Conservation (phyloP, 805 yeast species). For the Metschnikowia sp. region DNA sequence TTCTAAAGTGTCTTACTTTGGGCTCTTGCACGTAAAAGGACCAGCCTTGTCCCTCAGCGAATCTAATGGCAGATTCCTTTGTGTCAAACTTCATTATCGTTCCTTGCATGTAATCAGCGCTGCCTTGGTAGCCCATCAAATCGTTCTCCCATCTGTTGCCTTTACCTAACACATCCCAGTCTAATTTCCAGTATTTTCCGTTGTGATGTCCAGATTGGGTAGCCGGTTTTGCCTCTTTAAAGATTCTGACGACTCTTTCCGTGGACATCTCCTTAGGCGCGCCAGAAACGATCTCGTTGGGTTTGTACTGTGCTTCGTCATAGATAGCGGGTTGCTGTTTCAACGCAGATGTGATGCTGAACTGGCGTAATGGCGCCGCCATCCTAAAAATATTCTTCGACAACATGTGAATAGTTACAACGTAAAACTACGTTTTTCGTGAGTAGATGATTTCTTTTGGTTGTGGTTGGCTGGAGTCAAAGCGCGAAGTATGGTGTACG, state of each 20-base stretch:
- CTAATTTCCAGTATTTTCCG: slow-evolving; percentile 64
- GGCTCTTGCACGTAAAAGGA: slow-evolving; percentile 81
- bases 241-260: slow-evolving; percentile 71
- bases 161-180: slow-evolving; percentile 77
- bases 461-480: slow-evolving; percentile 19
- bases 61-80: slow-evolving; percentile 71
- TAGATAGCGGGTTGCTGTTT: slow-evolving; percentile 26
- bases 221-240: slow-evolving; percentile 72
- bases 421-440: background rate
- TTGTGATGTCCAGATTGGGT: slow-evolving; percentile 69
- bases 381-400: slow-evolving; percentile 22
- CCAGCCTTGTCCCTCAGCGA: slow-evolving; percentile 86
- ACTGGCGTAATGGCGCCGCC: slow-evolving; percentile 22
- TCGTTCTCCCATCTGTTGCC: slow-evolving; percentile 89
- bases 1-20: slow-evolving; percentile 64
- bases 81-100: slow-evolving; percentile 70
- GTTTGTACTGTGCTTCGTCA: slow-evolving; percentile 34
- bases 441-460: slow-evolving; percentile 5
- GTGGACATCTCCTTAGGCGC: slow-evolving; percentile 67
- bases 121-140: slow-evolving; percentile 78
- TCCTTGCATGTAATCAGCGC: slow-evolving; percentile 79
- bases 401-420: slow-evolving; percentile 17
- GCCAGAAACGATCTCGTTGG: slow-evolving; percentile 60
- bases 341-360: slow-evolving; percentile 19
- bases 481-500: slow-evolving; percentile 13